These are phyloP conservation scores for Cochlearia excelsa DNA, from an alignment of 345 rosid genomes.

Conservation along the genomic window DNA sequence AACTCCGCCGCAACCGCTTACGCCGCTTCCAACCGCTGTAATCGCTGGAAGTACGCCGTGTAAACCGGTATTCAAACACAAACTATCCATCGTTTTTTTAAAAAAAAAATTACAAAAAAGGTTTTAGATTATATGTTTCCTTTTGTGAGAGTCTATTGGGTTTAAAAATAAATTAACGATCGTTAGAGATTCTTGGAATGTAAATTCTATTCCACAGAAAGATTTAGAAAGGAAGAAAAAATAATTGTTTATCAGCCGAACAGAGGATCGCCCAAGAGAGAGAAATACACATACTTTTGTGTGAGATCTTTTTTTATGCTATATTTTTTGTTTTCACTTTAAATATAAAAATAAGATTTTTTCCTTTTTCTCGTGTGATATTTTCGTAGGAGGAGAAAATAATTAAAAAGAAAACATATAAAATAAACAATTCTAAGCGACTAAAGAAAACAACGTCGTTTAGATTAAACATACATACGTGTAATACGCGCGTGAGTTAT, in stretches of 20 bases:
- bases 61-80: slow-evolving; percentile 57
- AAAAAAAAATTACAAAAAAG: background rate
- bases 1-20: slow-evolving; percentile 34
- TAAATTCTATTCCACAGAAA: slow-evolving; percentile 29
- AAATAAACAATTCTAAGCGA: background rate
- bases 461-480: slow-evolving; percentile 17
- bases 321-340: slow-evolving; percentile 25
- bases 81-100: slow-evolving; percentile 44
- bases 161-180: slow-evolving; percentile 11
- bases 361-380: background rate
- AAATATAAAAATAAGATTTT: slow-evolving; percentile 1
- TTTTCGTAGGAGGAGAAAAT: background rate
- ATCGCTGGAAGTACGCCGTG: slow-evolving; percentile 55
- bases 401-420: background rate
- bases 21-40: slow-evolving; percentile 38
- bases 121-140: background rate
- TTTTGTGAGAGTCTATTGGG: background rate
- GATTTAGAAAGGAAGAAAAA: slow-evolving; percentile 18
- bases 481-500: slow-evolving; percentile 32
- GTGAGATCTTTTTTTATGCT: slow-evolving; percentile 14
- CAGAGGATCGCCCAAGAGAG: slow-evolving; percentile 22
- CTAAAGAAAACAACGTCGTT: slow-evolving; percentile 24
- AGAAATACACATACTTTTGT: slow-evolving; percentile 25
- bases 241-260: slow-evolving; percentile 22
- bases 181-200: slow-evolving; percentile 23